Evolutionary conservation across 306 rosid genomes (phyloP).

Genomic region (Pyrus betulifolia): DNA sequence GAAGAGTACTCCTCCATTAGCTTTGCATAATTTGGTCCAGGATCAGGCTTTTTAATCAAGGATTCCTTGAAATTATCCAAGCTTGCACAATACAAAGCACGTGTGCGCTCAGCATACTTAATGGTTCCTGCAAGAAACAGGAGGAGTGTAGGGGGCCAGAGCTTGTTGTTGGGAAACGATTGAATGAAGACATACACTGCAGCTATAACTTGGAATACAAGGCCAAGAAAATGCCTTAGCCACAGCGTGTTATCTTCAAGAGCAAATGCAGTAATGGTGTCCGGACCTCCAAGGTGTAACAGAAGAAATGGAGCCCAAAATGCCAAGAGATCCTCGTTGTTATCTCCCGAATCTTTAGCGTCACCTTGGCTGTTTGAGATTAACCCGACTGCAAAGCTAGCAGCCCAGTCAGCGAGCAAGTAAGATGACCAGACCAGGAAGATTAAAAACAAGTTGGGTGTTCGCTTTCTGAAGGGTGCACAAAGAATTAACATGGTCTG

Average conservation of each 20-base stretch:
- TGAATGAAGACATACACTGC: slow-evolving; percentile 29
- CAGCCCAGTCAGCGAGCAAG: slow-evolving; percentile 42
- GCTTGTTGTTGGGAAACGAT: slow-evolving; percentile 28
- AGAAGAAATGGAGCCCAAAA: slow-evolving; percentile 51
- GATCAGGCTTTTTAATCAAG: slow-evolving; percentile 22
- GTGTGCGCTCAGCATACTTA: slow-evolving; percentile 39
- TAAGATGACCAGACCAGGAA: slow-evolving; percentile 28
- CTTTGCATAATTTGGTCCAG: slow-evolving; percentile 41
- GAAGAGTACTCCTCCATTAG: slow-evolving; percentile 33
- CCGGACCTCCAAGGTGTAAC: slow-evolving; percentile 49
- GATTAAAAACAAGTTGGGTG: not conserved
- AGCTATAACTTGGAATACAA: slow-evolving; percentile 23
- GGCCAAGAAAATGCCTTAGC: slow-evolving; percentile 39
- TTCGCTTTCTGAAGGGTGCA: slow-evolving; percentile 30
- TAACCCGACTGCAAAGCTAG: slow-evolving; percentile 25
- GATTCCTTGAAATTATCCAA: slow-evolving; percentile 20
- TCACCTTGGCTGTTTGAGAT: slow-evolving; percentile 25
- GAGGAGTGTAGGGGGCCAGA: slow-evolving; percentile 23
- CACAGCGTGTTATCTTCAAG: slow-evolving; percentile 43
- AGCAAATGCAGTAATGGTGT: slow-evolving; percentile 47
- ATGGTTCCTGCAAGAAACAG: slow-evolving; percentile 32
- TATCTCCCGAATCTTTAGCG: not conserved
- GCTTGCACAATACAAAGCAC: slow-evolving; percentile 30
- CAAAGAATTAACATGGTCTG: slow-evolving; percentile 19
- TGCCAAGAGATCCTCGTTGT: slow-evolving; percentile 11